These are phyloP conservation scores for Naganishia sp. DNA, from an alignment of 1,284 basidiomycete species.

Conservation along the genomic window DNA sequence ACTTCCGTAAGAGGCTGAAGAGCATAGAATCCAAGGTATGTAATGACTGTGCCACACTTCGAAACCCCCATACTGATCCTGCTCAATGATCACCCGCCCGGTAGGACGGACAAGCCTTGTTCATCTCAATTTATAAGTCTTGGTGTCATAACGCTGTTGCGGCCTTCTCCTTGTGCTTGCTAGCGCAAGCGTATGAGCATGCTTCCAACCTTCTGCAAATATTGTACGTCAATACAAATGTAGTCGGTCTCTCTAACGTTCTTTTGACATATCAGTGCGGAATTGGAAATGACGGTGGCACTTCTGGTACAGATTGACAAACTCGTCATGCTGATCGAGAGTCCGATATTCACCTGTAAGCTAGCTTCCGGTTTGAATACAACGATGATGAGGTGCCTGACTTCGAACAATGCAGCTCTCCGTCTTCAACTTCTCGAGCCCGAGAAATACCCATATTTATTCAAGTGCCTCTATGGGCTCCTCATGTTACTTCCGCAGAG, in stretches of 20 bases:
- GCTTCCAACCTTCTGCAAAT: constrained; percentile 96
- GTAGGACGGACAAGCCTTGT: constrained; percentile 87
- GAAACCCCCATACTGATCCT: constrained; percentile 2
- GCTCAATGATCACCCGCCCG: background rate
- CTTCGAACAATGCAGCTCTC: constrained; percentile 63
- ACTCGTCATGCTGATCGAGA: constrained; percentile 96
- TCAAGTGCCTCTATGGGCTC: constrained; percentile 96
- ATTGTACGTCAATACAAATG: constrained; percentile 65
- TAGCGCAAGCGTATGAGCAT: constrained; percentile 98
- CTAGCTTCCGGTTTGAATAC: constrained; percentile 25
- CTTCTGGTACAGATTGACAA: constrained; percentile 97
- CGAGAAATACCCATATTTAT: constrained; percentile 91
- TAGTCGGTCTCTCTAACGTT: background rate
- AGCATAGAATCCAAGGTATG: constrained; percentile 87
- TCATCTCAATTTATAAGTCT: constrained; percentile 88
- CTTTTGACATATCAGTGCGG: constrained; percentile 64
- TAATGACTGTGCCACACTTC: constrained; percentile 16
- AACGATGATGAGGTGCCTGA: background rate
- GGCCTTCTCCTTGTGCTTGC: constrained; percentile 89
- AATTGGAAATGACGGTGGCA: constrained; percentile 91
- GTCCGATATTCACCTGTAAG: constrained; percentile 94
- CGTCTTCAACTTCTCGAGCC: constrained; percentile 95
- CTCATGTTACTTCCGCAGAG: constrained; percentile 98
- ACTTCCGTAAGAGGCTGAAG: constrained; percentile 89
- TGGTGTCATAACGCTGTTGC: constrained; percentile 99